Evolutionary conservation across 1,139 yeast genomes (phyloP), one percentile per base, ranked within the genome.

Genomic region (Lodderomyces elongisporus): DNA sequence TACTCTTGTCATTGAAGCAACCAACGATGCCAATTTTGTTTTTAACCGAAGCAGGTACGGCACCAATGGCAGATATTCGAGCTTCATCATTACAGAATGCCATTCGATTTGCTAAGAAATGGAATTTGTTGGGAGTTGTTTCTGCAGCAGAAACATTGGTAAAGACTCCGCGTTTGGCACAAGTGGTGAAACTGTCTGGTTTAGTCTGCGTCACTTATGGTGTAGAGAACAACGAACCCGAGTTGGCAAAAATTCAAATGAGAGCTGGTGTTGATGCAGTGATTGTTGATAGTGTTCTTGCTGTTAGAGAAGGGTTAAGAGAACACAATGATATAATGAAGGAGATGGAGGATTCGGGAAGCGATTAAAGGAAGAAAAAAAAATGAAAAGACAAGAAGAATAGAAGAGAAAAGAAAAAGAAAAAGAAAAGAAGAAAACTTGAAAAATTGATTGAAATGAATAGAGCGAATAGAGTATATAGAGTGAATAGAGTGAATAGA

Each of bases 191-290:
- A 54, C 80, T 88, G 14, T 77, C 84, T 32, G 97, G 97, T 0
- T 70, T 91, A 44, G 96, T 89, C 10, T 89, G 96, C 58, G 94
- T 91, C 36, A 85, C 96, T 0, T 91, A 91, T 50, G 98, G 98
- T 24, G 71, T 74, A 1, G 73, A 74, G 51, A 91, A 91, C 56
- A 91, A 91, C 49, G 79, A 79, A 30, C 96, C 97, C 0, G 87
- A 77, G 38, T 78, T 81, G 45, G 91, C 95, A 23, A 79, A 79
- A 46, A 66, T 84, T 40, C 96, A 91, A 56, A 83, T 91, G 81
- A 78, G 77, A 45, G 91, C 94, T 8, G 97, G 97, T 10, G 96
- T 91, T 6, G 97, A 91, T 64, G 98, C 98, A 0, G 97, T 91
- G 14, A 91, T 91, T 60, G 97, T 87, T 4, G 97, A 91, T 57